Percentiles rank a stretch among this genome's conserved stretches.
These are phyloP conservation scores for Podila epigama DNA, from an alignment of 192 early-diverging fungal genomes.

Conservation along the genomic window DNA sequence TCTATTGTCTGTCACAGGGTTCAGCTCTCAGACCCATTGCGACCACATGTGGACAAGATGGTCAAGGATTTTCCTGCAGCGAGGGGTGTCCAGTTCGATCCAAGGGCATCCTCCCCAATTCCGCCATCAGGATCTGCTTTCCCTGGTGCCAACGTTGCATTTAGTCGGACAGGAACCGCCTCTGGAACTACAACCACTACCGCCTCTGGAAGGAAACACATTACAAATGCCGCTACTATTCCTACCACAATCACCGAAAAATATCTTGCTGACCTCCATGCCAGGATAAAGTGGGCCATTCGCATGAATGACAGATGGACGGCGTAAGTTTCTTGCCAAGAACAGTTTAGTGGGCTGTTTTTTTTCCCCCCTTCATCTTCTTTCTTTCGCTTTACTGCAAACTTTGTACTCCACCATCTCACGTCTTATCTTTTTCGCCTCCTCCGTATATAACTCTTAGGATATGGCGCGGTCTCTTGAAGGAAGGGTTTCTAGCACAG, in stretches of 20 bases:
- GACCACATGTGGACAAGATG: constrained; percentile 68
- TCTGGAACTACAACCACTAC: too few relatives aligned
- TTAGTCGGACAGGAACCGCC: background rate
- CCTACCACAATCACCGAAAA: constrained; percentile 56
- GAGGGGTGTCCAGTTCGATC: constrained; percentile 37
- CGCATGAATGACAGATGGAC: constrained; percentile 75
- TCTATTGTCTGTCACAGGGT: constrained; percentile 50
- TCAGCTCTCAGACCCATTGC: constrained; percentile 58
- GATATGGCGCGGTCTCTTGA: constrained; percentile 76
- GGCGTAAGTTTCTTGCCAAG: constrained; percentile 63
- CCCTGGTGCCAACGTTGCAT: background rate
- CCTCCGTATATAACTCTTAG: constrained; percentile 36
- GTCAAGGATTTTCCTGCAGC: constrained; percentile 61
- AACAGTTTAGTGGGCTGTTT: background rate
- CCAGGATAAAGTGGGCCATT: constrained; percentile 73
- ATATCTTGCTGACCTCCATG: constrained; percentile 74
- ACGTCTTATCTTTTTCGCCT: background rate
- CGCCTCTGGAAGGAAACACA: constrained; percentile 13
- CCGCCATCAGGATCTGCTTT: background rate
- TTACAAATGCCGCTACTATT: constrained; percentile 27
- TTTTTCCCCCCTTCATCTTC: too few relatives aligned
- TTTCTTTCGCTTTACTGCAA: too few relatives aligned
- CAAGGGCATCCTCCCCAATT: constrained; percentile 28
- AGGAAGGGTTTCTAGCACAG: constrained; percentile 82
- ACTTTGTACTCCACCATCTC: too few relatives aligned